Base-by-base conservation (phyloP, 139 green algal genomes). In the Ettlia oleoabundans region DNA sequence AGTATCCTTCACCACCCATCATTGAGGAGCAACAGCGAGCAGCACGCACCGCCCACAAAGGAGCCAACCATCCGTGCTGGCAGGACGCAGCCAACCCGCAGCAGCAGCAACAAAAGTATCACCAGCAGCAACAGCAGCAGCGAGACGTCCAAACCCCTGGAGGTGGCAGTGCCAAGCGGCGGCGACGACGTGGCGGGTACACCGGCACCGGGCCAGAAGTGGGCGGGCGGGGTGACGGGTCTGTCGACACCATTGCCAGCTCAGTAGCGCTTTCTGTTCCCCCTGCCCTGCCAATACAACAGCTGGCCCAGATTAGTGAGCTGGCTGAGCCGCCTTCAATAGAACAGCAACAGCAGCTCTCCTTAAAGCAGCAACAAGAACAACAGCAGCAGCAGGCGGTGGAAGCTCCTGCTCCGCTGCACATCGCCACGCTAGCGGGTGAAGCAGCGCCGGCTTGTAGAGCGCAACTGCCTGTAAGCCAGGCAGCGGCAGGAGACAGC, bases 261-360 rank as follows among this genome's bases (percentile, higher is more conserved):
- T 47, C 72, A n/a, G 70, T 42, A 4, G 72, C 47, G 51, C 72
- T 67, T 51, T 51, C 72, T n/a, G 72, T 79, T 32, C 72, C 72
- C 8, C 51, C 35, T 35, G 72, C 51, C 1, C 72, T 52, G 30
- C 72, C 72, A 6, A 30, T 22, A 21, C 72, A 79, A 35, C 22
- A 26, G 51, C 52, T 52, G 33, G 72, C 72, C 0, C 72, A 79
- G 35, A 67, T 79, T 33, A 80, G 74, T 55, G 26, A 42, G 37
- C 37, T 80, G 10, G 55, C 55, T 32, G 38, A n/a, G n/a, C n/a
- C n/a, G n/a, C n/a, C n/a, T n/a, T n/a, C n/a, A n/a, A n/a, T n/a
- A n/a, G n/a, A n/a, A n/a, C n/a, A n/a, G n/a, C n/a, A n/a, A 28
- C 43, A 4, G 30, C 10, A 4, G n/a, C n/a, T 30, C 26, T 68